phyloP scores from a whole-genome alignment of 2,329 filamentous ascomycete genomes.

The Botryotinia convoluta region DNA sequence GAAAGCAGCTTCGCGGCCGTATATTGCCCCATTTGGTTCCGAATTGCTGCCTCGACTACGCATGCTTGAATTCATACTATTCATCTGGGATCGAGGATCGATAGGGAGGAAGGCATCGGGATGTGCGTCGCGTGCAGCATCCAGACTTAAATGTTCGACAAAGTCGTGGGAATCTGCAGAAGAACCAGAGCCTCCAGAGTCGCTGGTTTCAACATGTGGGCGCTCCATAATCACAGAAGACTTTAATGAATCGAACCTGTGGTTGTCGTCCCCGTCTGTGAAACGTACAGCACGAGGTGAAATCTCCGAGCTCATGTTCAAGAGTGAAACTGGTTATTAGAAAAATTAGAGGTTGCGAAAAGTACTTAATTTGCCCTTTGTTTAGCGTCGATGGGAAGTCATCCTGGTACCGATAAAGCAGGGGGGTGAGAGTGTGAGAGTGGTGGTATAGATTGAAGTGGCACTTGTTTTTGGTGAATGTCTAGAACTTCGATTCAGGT shows the following conservation, averaged over 20 bases:
- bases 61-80: slow-evolving; percentile 35
- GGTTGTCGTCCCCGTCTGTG: slow-evolving; percentile 49
- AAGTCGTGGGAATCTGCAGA: slow-evolving; percentile 33
- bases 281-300: slow-evolving; percentile 58
- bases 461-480: not conserved
- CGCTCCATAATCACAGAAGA: slow-evolving; percentile 38
- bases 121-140: slow-evolving; percentile 24
- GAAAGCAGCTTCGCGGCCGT: slow-evolving; percentile 27
- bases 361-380: slow-evolving; percentile 20
- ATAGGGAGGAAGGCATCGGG: slow-evolving; percentile 29
- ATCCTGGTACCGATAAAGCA: slow-evolving; percentile 15
- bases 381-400: slow-evolving; percentile 23
- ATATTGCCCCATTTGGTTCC: slow-evolving; percentile 31
- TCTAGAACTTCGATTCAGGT: not conserved
- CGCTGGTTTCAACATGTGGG: slow-evolving; percentile 38
- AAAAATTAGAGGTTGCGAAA: slow-evolving; percentile 18
- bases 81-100: slow-evolving; percentile 33
- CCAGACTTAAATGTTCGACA: slow-evolving; percentile 28
- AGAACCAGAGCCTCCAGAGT: slow-evolving; percentile 44
- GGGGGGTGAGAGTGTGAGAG: not conserved
- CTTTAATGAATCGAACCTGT: slow-evolving; percentile 45
- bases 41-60: slow-evolving; percentile 46
- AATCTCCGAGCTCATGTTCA: slow-evolving; percentile 43
- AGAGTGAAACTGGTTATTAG: not conserved
- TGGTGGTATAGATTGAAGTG: not conserved